Evolutionary conservation across 805 yeast genomes (phyloP).

Genomic region (Cyberlindnera japonica): DNA sequence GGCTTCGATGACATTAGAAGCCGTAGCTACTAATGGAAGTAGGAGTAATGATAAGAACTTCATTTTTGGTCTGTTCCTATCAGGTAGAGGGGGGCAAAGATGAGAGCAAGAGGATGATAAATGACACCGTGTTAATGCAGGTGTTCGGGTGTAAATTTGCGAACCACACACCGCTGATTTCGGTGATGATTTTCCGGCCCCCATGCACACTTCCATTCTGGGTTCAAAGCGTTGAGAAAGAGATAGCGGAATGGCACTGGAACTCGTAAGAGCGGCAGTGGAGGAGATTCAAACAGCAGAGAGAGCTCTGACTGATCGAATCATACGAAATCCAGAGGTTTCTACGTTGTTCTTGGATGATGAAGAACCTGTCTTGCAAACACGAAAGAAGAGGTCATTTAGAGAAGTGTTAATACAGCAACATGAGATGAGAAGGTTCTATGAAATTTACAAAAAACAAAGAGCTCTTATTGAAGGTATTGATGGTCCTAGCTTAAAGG

Average conservation of each 20-base stretch:
- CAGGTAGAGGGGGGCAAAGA: neutral
- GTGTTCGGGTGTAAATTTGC: neutral
- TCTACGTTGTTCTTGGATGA: slow-evolving; percentile 32
- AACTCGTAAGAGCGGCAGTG: slow-evolving; percentile 35
- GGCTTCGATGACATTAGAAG: slow-evolving; percentile 12
- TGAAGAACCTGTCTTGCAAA: slow-evolving; percentile 31
- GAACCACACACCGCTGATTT: neutral
- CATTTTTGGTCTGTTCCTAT: neutral
- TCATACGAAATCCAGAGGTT: slow-evolving; percentile 57
- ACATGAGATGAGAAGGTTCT: slow-evolving; percentile 59
- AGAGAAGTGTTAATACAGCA: slow-evolving; percentile 57
- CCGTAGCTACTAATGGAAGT: slow-evolving; percentile 6
- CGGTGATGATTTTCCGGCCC: neutral
- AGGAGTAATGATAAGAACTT: slow-evolving; percentile 1
- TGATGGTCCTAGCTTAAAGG: slow-evolving; percentile 4
- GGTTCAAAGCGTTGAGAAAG: neutral
- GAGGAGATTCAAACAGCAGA: slow-evolving; percentile 77
- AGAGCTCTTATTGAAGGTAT: neutral
- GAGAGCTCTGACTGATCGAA: slow-evolving; percentile 56
- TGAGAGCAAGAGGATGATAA: neutral
- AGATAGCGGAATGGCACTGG: slow-evolving; percentile 30
- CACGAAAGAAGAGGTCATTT: slow-evolving; percentile 35
- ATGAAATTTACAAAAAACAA: slow-evolving; percentile 39
- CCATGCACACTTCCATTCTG: no score
- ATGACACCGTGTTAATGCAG: neutral